These are phyloP conservation scores for Raphanus hybrid DNA, from an alignment of 441 rosid genomes.

Conservation along the genomic window DNA sequence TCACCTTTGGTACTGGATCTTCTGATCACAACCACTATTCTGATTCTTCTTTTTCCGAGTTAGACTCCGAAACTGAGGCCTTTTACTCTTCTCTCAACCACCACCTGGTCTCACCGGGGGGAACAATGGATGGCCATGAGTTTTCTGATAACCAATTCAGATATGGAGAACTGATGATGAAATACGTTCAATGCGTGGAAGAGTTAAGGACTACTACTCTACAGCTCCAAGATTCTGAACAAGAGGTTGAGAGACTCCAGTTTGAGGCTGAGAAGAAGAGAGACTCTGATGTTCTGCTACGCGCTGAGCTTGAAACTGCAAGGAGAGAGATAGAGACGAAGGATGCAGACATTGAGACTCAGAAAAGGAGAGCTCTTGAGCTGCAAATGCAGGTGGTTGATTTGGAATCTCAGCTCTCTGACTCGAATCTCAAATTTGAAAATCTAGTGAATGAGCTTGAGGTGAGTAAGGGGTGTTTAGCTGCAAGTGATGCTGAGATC, in stretches of 20 bases:
- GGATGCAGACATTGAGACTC: constrained; percentile 51
- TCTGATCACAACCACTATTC: constrained; percentile 59
- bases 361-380: constrained; percentile 49
- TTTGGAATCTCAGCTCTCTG: constrained; percentile 44
- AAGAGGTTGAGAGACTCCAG: constrained; percentile 55
- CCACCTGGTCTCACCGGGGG: constrained; percentile 45
- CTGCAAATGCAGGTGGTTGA: constrained; percentile 50
- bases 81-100: constrained; percentile 55
- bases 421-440: constrained; percentile 32
- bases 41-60: constrained; percentile 59
- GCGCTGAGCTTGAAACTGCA: constrained; percentile 59
- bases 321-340: constrained; percentile 43
- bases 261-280: constrained; percentile 50
- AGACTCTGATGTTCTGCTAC: constrained; percentile 24
- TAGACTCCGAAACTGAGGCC: constrained; percentile 64
- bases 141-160: constrained; percentile 37
- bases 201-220: constrained; percentile 52
- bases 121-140: constrained; percentile 40
- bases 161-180: constrained; percentile 47
- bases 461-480: constrained; percentile 38
- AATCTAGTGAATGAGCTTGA: constrained; percentile 47
- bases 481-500: constrained; percentile 43
- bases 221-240: constrained; percentile 59
- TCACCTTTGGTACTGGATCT: constrained; percentile 52
- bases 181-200: constrained; percentile 45